A percentile compares a stretch with the other conserved stretches of the same genome.
Evolutionary conservation across 257 asterid genomes (phyloP).

Genomic region (Primulina huaijiensis): DNA sequence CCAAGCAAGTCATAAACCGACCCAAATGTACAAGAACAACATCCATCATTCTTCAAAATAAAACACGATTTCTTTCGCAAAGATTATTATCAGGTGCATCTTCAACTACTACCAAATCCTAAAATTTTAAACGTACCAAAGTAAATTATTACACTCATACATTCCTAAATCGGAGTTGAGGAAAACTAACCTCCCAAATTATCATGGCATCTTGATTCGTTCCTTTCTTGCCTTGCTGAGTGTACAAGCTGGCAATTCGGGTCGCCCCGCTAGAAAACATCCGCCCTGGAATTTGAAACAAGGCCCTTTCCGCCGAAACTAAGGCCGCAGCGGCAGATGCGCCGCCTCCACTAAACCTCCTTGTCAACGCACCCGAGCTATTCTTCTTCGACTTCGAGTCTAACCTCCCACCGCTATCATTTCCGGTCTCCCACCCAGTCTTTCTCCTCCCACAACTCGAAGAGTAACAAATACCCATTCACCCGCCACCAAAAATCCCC

Average conservation of each 20-base stretch:
- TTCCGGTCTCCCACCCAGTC: slow-evolving; percentile 39
- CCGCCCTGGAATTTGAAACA: slow-evolving; percentile 83
- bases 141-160: not conserved
- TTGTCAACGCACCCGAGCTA: slow-evolving; percentile 55
- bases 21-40: slow-evolving; percentile 37
- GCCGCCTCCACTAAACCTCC: slow-evolving; percentile 15
- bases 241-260: slow-evolving; percentile 61
- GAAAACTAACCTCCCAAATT: slow-evolving; percentile 86
- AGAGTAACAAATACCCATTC: slow-evolving; percentile 94
- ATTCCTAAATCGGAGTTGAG: not conserved
- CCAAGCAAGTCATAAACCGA: slow-evolving; percentile 70
- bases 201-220: slow-evolving; percentile 97
- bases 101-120: not conserved
- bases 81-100: not conserved
- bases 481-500: not conserved
- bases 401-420: slow-evolving; percentile 25
- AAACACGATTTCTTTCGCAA: slow-evolving; percentile 16
- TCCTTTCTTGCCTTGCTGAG: slow-evolving; percentile 97
- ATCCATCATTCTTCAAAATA: slow-evolving; percentile 30
- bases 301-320: slow-evolving; percentile 66
- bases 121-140: not conserved
- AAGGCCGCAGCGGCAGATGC: slow-evolving; percentile 34
- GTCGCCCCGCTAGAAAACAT: slow-evolving; percentile 66
- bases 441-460: slow-evolving; percentile 40
- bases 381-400: slow-evolving; percentile 53